phyloP scores from a whole-genome alignment of 2,329 filamentous ascomycete genomes.

The Coniochaeta hoffmannii region DNA sequence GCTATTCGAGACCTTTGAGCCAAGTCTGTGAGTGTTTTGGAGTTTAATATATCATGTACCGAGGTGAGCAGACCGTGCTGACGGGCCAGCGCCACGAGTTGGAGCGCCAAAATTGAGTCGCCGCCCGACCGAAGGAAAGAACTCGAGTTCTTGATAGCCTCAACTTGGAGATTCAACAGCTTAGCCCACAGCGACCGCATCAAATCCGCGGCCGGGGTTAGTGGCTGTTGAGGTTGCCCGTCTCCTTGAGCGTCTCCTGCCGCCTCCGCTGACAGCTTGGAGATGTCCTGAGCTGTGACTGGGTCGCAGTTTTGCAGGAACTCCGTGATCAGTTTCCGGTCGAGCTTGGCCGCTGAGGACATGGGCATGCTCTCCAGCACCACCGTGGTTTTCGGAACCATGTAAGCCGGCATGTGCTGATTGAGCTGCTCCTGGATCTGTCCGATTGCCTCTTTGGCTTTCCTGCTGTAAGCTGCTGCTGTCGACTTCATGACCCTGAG shows the following conservation, averaged over 20 bases:
- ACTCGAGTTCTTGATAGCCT: conserved; percentile 11
- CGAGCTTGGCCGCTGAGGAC: background rate
- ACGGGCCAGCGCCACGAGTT: conserved; percentile 33
- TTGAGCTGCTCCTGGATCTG: background rate
- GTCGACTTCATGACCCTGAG: background rate
- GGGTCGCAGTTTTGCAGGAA: background rate
- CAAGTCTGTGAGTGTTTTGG: conserved; percentile 11
- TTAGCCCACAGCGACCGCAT: conserved; percentile 26
- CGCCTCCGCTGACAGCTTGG: background rate
- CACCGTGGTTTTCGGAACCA: conserved; percentile 19
- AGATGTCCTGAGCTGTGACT: background rate
- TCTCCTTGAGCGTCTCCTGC: background rate
- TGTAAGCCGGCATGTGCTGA: conserved; percentile 20
- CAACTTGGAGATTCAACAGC: conserved; percentile 24
- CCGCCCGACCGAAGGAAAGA: conserved; percentile 27
- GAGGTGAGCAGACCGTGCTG: conserved; percentile 27
- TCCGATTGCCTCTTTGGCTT: background rate
- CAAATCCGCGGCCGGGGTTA: conserved; percentile 2
- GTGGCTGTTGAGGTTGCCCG: background rate
- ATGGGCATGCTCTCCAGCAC: background rate
- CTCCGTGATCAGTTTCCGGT: background rate
- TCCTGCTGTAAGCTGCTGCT: background rate
- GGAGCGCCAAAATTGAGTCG: conserved; percentile 39
- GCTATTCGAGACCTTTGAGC: background rate
- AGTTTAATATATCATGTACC: conserved; percentile 33